Evolutionary conservation across 805 yeast genomes (phyloP), one percentile per base, ranked within the genome.

Genomic region (Hermanozyma aechmeae): DNA sequence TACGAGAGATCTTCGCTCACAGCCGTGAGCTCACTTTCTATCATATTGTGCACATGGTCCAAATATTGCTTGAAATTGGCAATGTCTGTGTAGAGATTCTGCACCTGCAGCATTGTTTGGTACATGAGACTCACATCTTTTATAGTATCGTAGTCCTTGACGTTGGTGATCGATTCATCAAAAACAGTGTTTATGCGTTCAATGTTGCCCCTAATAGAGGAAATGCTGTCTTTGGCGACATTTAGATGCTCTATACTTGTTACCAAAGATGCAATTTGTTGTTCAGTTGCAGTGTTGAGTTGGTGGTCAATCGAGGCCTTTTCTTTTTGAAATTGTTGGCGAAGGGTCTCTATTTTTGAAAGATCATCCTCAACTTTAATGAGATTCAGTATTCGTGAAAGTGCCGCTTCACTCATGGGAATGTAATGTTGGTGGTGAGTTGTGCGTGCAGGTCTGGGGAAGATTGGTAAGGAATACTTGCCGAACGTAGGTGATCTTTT

Each of bases 261-360:
- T 39, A 72, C 54, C 2, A 81, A 68, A 6, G 70, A 55, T 25
- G 72, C 76, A 33, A 73, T 69, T 40, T 76, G 84, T 23, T 66
- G 66, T 45, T 71, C 74, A n/a, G 84, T 72, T 28, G 79, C 80
- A 23, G 79, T 56, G 43, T 72, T 74, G 38, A 89, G 60, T 47
- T 85, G 89, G 27, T 78, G 63, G 42, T 84, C 95, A 9, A 85
- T 61, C 3, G 80, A 68, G 0, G 79, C 66, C 49, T 82, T 83
- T 46, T 89, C 95, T 38, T 76, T 77, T 5, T 50, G 35, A 27
- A 80, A 53, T 34, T 74, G 79, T 30, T 67, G 72, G 31, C 68
- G 69, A 16, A 80, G 52, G 6, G 61, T 53, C 8, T 60, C 53
- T 5, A 79, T 64, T 32, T 70, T 73, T 28, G 63, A 70, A 23